Conservation (phyloP, 768 basidiomycete genomes). For the Kwoniella newhampshirensis region DNA sequence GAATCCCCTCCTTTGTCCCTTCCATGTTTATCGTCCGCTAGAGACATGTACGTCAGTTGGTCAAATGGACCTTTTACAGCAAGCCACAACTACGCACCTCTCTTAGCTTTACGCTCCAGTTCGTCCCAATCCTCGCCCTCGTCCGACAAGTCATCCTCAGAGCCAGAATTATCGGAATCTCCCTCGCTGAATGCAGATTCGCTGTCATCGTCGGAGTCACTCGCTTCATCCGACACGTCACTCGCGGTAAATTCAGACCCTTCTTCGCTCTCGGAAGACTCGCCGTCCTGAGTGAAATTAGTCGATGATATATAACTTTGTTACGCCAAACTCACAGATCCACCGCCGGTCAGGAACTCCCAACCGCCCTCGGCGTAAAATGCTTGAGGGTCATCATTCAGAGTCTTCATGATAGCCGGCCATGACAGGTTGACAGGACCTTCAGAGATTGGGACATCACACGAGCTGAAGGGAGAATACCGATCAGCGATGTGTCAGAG, state of each 20-base stretch:
- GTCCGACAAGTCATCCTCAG: constrained; percentile 43
- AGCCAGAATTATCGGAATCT: constrained; percentile 41
- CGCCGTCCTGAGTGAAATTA: constrained; percentile 53
- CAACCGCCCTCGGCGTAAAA: constrained; percentile 98
- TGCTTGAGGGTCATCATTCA: constrained; percentile 90
- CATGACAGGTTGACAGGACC: constrained; percentile 97
- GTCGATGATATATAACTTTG: background rate
- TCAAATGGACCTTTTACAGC: background rate
- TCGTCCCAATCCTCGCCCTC: constrained; percentile 94
- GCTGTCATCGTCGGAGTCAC: constrained; percentile 52
- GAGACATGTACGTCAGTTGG: constrained; percentile 7
- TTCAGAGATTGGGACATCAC: constrained; percentile 93
- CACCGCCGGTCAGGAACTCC: constrained; percentile 75
- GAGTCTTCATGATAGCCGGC: constrained; percentile 97
- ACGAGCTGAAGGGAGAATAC: constrained; percentile 81
- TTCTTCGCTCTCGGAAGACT: constrained; percentile 34
- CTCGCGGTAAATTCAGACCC: constrained; percentile 35
- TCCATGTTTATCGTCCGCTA: constrained; percentile 59
- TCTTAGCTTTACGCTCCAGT: constrained; percentile 84
- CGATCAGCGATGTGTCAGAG: constrained; percentile 65
- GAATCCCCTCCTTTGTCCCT: constrained; percentile 49
- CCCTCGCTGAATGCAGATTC: constrained; percentile 8
- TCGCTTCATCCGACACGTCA: constrained; percentile 52
- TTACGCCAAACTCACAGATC: constrained; percentile 60
- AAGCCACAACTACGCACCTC: constrained; percentile 59